These are phyloP conservation scores for Chlamydomonas asymmetrica DNA, from an alignment of 139 green algal species.

Conservation along the genomic window DNA sequence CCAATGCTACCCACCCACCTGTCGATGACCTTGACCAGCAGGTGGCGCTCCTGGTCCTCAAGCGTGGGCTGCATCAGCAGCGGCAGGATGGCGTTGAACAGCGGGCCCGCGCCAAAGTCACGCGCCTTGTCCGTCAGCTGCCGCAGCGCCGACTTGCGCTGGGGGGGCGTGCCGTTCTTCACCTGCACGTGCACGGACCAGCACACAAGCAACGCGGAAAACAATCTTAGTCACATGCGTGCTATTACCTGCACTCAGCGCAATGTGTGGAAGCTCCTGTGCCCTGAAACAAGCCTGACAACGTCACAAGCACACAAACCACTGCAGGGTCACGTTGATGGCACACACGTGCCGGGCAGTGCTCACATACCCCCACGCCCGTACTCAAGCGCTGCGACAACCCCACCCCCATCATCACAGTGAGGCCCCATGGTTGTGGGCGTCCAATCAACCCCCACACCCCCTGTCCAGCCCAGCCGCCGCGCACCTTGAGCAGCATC, in stretches of 20 bases:
- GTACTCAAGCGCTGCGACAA: too few species aligned
- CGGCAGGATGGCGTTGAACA: conserved; percentile 99
- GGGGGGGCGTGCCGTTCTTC: conserved; percentile 98
- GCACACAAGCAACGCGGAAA: too few species aligned
- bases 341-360: too few species aligned
- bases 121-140: conserved; percentile 97
- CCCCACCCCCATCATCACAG: too few species aligned
- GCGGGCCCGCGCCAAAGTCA: conserved; percentile 91
- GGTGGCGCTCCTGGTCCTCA: conserved; percentile 98
- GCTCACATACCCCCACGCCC: too few species aligned
- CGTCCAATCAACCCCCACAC: not conserved
- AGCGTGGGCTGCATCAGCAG: conserved; percentile 98
- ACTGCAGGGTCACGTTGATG: not conserved
- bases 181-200: too few species aligned
- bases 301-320: too few species aligned
- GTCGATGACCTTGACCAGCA: conserved; percentile 67
- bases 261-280: too few species aligned
- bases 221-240: too few species aligned
- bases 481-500: conserved; percentile 91
- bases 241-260: too few species aligned
- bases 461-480: not conserved
- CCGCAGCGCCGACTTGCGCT: conserved; percentile 95
- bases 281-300: too few species aligned
- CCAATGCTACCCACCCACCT: conserved; percentile 20
- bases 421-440: too few species aligned